These are phyloP conservation scores for Aureobasidium namibiae DNA, from an alignment of 2,329 filamentous ascomycete species.

Conservation along the genomic window DNA sequence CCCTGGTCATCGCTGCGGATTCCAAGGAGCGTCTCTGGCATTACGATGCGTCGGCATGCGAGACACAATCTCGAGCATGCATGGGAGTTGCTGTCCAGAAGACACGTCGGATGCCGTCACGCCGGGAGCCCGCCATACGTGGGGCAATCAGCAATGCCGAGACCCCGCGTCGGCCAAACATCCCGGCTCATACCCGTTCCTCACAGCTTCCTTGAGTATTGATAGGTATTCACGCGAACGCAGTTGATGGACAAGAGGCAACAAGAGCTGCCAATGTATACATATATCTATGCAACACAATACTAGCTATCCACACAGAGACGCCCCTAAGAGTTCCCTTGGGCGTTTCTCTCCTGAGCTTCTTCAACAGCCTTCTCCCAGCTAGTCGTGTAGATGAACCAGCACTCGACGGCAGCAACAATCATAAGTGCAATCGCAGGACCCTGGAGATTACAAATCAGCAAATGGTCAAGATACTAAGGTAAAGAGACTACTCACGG, in stretches of 20 bases:
- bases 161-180: conserved; percentile 4
- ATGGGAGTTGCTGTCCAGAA: not conserved
- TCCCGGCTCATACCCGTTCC: not conserved
- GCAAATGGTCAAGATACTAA: conserved; percentile 16
- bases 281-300: not conserved
- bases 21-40: conserved; percentile 24
- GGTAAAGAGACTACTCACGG: not conserved
- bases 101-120: not conserved
- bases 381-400: conserved; percentile 45
- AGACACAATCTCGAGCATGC: not conserved
- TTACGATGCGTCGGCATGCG: conserved; percentile 21
- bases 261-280: not conserved
- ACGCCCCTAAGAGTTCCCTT: not conserved
- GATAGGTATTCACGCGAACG: too few species aligned
- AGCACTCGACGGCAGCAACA: conserved; percentile 47
- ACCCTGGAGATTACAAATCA: conserved; percentile 19
- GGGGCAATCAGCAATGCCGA: conserved; percentile 1
- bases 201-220: too few species aligned
- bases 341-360: conserved; percentile 48
- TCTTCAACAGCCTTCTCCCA: conserved; percentile 54
- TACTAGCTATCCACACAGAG: not conserved
- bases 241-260: too few species aligned
- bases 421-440: conserved; percentile 56
- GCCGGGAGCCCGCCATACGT: not conserved
- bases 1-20: conserved; percentile 16